A percentile compares a stretch with the other conserved stretches of the same genome.
These are phyloP conservation scores for Conringia planisiliqua DNA, from an alignment of 345 rosid species.

Conservation along the genomic window DNA sequence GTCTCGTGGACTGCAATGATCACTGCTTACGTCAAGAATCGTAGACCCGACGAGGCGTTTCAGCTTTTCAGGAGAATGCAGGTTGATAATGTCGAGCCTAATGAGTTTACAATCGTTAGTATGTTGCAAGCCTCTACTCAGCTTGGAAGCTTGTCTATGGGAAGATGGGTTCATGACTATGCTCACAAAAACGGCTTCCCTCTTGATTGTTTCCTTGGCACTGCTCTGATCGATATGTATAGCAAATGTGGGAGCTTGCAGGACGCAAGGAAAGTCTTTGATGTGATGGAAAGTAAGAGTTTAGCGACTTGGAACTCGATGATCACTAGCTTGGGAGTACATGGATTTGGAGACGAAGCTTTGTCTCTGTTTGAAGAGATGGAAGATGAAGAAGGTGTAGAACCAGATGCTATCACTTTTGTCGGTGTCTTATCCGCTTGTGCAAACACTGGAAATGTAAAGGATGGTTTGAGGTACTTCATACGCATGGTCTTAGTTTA, in stretches of 20 bases:
- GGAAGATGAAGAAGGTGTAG: slow-evolving; percentile 45
- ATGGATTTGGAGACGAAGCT: slow-evolving; percentile 67
- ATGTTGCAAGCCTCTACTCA: slow-evolving; percentile 50
- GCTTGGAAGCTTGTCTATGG: slow-evolving; percentile 55
- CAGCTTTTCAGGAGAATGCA: slow-evolving; percentile 56
- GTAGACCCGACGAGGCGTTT: slow-evolving; percentile 53
- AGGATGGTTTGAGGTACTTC: slow-evolving; percentile 46
- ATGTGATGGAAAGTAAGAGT: slow-evolving; percentile 45
- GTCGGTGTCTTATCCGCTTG: slow-evolving; percentile 73
- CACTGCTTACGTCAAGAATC: slow-evolving; percentile 49
- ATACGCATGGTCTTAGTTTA: slow-evolving; percentile 44
- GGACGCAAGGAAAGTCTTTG: slow-evolving; percentile 59
- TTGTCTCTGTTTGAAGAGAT: slow-evolving; percentile 52
- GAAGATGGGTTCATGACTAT: slow-evolving; percentile 62
- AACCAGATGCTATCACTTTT: slow-evolving; percentile 71
- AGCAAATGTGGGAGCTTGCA: slow-evolving; percentile 47
- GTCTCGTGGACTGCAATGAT: slow-evolving; percentile 78
- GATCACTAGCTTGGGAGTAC: slow-evolving; percentile 81
- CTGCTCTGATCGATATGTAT: slow-evolving; percentile 43
- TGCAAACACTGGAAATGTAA: slow-evolving; percentile 47
- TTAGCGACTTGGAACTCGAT: slow-evolving; percentile 76
- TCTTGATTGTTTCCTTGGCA: slow-evolving; percentile 63
- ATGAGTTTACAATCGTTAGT: slow-evolving; percentile 58
- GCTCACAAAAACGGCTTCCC: slow-evolving; percentile 47
- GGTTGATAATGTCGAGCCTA: slow-evolving; percentile 51